phyloP scores from a whole-genome alignment of 441 rosid species.

The Euphorbia schlechtendalii region DNA sequence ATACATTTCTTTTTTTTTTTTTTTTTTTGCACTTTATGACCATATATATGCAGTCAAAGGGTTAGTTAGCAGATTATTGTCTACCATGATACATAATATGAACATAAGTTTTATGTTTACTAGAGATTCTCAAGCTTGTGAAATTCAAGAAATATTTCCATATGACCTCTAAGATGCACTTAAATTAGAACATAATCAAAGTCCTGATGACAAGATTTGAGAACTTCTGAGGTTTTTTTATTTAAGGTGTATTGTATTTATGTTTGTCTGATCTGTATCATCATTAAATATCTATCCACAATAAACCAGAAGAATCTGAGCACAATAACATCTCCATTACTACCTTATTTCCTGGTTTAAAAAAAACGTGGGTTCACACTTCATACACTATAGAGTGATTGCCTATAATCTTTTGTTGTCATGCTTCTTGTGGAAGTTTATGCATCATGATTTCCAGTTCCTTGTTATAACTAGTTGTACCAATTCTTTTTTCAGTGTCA shows the following conservation, averaged over 20 bases:
- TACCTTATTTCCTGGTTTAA: conserved; percentile 9
- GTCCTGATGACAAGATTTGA: too few relatives aligned
- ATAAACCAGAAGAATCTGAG: conserved; percentile 3
- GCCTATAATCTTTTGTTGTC: too few relatives aligned
- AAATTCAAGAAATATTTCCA: too few relatives aligned
- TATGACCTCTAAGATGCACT: too few relatives aligned
- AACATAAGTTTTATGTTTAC: too few relatives aligned
- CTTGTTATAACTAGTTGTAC: conserved; percentile 9
- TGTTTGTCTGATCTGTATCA: background rate
- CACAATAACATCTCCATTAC: conserved; percentile 6
- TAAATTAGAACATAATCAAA: too few relatives aligned
- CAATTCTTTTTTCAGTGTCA: conserved; percentile 28
- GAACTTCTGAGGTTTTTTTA: background rate
- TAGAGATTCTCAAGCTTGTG: too few relatives aligned
- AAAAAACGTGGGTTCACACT: conserved; percentile 10
- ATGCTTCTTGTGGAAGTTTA: too few relatives aligned
- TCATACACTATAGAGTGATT: too few relatives aligned
- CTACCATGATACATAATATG: too few relatives aligned
- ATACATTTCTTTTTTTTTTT: background rate
- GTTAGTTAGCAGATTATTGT: too few relatives aligned
- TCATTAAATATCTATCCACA: too few relatives aligned
- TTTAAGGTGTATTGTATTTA: background rate
- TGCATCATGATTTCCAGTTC: background rate
- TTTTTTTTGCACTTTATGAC: background rate
- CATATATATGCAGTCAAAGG: background rate